Evolutionary conservation across 1,139 yeast species (phyloP).

Genomic region (Taphrina wiesneri): DNA sequence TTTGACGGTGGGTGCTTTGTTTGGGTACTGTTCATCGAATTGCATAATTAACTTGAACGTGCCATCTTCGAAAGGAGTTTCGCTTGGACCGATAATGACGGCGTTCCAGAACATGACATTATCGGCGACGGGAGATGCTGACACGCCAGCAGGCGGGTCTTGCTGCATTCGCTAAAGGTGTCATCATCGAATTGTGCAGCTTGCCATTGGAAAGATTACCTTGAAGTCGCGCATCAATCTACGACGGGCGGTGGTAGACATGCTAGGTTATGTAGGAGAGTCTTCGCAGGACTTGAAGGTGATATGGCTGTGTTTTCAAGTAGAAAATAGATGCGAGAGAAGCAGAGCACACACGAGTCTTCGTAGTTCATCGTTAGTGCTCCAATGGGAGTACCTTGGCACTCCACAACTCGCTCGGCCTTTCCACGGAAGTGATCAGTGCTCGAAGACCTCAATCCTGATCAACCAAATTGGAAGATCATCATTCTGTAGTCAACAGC

Average conservation of each 20-base stretch:
- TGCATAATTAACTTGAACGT: constrained; percentile 83
- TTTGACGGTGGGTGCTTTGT: constrained; percentile 91
- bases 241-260: constrained; percentile 98
- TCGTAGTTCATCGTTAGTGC: no score
- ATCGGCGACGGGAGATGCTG: constrained; percentile 95
- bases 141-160: constrained; percentile 97
- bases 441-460: no score
- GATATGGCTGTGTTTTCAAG: no score
- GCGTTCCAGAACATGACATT: constrained; percentile 98
- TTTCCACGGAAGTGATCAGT: not conserved
- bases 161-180: constrained; percentile 77
- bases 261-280: constrained; percentile 46
- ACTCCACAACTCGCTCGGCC: no score
- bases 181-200: not conserved
- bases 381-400: not conserved
- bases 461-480: no score
- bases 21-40: constrained; percentile 96
- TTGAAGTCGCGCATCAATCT: constrained; percentile 98
- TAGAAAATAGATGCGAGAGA: no score
- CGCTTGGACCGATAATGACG: constrained; percentile 95
- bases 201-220: constrained; percentile 49
- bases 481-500: no score
- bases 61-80: constrained; percentile 97
- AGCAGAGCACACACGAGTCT: not conserved
- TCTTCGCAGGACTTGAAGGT: no score